Base-by-base conservation (phyloP, 306 rosid genomes). In the Cucurbita ficifolia region DNA sequence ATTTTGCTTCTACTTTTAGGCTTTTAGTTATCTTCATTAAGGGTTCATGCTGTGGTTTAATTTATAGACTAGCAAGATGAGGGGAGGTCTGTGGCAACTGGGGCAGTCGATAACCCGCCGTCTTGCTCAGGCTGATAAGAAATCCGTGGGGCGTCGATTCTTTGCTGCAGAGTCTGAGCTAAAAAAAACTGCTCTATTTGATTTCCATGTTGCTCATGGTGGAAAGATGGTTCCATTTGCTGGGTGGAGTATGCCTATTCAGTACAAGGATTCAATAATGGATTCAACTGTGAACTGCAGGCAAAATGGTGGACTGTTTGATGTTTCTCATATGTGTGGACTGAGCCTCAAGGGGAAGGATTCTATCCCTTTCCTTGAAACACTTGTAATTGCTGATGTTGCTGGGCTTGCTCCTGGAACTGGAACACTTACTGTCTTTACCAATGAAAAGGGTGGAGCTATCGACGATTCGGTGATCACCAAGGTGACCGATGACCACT, bases 141-240 rank as follows among this genome's bases (percentile, higher is more conserved):
- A 88, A 87, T 82, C 82, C 49, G 90, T 88, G 65, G 90, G 90
- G 42, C 85, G 86, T n/a, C 67, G 91, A 52, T 90, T 76, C 82
- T 86, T 87, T 69, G 84, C 96, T 29, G 7, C 84, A 0, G 98
- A 90, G 70, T 82, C 91, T 74, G 96, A 92, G 83, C 89, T 90
- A 38, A 92, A 90, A 63, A 92, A 84, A 88, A 90, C 98, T 14
- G 96, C 62, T 75, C 86, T 92, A 11, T 79, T 87, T 80, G 96
- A 92, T 64, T 92, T 90, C 85, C 98, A 90, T 76, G 87, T 90
- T 42, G 88, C 91, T 40, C 11, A 92, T 79, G 96, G 98, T 0
- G 98, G 96, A 72, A 92, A 92, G 96, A 88, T 92, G 96, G 96
- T 92, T 74, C 96, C 96, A 14, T 92, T 92, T 80, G 98, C 98